These are phyloP conservation scores for Allantophomopsis cytisporea DNA, from an alignment of 2,329 filamentous ascomycete genomes.

Conservation along the genomic window DNA sequence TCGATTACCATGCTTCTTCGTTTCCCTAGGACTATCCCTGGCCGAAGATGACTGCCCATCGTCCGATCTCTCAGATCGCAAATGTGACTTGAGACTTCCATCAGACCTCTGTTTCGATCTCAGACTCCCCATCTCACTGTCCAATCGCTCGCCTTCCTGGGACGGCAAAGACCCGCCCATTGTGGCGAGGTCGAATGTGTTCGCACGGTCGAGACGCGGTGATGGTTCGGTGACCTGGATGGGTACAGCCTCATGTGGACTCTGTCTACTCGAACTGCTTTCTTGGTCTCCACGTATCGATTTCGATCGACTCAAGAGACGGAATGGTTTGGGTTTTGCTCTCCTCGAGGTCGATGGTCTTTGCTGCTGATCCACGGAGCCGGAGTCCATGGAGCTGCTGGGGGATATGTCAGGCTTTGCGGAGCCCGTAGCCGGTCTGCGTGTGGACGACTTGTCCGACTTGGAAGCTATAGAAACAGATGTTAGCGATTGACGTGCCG, in stretches of 20 bases:
- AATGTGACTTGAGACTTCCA: slow-evolving; percentile 18
- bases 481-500: slow-evolving; percentile 3
- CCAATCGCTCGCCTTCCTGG: slow-evolving; percentile 50
- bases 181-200: slow-evolving; percentile 46
- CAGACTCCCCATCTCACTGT: slow-evolving; percentile 57
- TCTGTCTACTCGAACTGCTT: slow-evolving; percentile 9
- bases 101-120: slow-evolving; percentile 35
- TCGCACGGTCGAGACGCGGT: slow-evolving; percentile 43
- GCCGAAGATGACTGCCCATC: slow-evolving; percentile 26
- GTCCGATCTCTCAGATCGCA: slow-evolving; percentile 39
- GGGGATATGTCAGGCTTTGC: slow-evolving; percentile 14
- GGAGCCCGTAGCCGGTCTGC: slow-evolving; percentile 14
- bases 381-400: slow-evolving; percentile 6
- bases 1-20: too few species aligned
- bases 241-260: slow-evolving; percentile 4
- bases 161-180: too few species aligned
- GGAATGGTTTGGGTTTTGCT: slow-evolving; percentile 18
- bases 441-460: slow-evolving; percentile 9
- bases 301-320: slow-evolving; percentile 23
- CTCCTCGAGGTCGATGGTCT: slow-evolving; percentile 10
- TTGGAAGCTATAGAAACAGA: slow-evolving; percentile 10
- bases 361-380: not conserved
- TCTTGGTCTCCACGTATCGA: slow-evolving; percentile 27
- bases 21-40: too few species aligned
- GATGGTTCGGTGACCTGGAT: slow-evolving; percentile 21